These are phyloP conservation scores for Suhomyces panamericanus DNA, from an alignment of 1,139 yeast genomes.

Conservation along the genomic window DNA sequence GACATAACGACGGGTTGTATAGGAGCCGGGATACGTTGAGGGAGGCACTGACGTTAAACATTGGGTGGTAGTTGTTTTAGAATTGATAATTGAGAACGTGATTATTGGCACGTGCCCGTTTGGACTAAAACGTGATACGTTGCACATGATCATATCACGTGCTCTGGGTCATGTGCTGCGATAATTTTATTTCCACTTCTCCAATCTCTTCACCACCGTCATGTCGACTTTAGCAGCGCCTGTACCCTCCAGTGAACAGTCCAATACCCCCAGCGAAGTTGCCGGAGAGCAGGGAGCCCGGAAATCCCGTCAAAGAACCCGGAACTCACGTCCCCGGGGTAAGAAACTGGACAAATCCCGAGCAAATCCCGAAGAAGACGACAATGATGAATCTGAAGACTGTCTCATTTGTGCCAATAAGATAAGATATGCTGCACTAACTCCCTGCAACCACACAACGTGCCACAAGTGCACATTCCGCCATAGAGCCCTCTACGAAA, in stretches of 20 bases:
- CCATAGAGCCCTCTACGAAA: slow-evolving; percentile 77
- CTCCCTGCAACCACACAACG: slow-evolving; percentile 82
- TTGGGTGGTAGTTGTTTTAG: slow-evolving; percentile 8
- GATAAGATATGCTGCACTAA: slow-evolving; percentile 60
- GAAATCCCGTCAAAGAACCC: slow-evolving; percentile 19
- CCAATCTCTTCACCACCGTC: not conserved
- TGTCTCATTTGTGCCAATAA: slow-evolving; percentile 87
- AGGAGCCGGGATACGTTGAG: slow-evolving; percentile 62
- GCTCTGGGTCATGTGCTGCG: not conserved
- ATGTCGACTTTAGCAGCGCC: not conserved
- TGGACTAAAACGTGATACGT: too few relatives aligned
- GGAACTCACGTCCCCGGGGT: not conserved
- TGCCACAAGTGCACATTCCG: slow-evolving; percentile 85
- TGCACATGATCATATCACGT: too few relatives aligned
- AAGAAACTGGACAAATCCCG: not conserved
- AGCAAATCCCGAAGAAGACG: slow-evolving; percentile 25
- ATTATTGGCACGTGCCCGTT: too few relatives aligned
- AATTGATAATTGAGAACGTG: not conserved
- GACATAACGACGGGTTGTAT: slow-evolving; percentile 63
- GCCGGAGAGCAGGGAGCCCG: not conserved
- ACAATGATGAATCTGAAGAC: slow-evolving; percentile 33
- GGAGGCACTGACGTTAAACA: slow-evolving; percentile 72
- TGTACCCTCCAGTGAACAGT: not conserved
- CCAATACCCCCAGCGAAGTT: not conserved
- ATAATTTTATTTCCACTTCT: not conserved